Conservation (phyloP, 441 rosid genomes). For the Brassica hybrid region DNA sequence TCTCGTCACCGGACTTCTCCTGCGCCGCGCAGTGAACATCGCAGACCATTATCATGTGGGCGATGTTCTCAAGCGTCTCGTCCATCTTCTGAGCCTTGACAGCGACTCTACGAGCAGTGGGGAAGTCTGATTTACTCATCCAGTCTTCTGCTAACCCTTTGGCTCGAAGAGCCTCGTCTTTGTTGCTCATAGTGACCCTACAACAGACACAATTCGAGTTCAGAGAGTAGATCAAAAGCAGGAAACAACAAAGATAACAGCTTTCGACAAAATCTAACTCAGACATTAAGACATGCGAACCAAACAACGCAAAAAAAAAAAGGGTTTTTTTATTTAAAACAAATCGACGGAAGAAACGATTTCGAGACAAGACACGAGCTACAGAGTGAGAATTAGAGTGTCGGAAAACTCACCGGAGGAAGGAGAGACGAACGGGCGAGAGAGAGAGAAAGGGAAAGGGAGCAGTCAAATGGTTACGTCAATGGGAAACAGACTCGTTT, state of each 20-base stretch:
- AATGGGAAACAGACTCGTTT: conserved; percentile 27
- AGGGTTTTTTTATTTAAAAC: background rate
- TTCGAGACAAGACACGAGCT: background rate
- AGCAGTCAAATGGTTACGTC: conserved; percentile 32
- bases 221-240: background rate
- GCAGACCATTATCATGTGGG: conserved; percentile 79
- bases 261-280: conserved; percentile 3
- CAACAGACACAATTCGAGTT: background rate
- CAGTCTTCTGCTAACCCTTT: conserved; percentile 65
- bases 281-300: conserved; percentile 3
- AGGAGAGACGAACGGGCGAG: background rate
- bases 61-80: conserved; percentile 61
- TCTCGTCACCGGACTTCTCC: conserved; percentile 68
- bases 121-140: conserved; percentile 67
- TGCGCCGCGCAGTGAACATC: conserved; percentile 81
- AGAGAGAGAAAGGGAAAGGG: background rate
- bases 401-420: conserved; percentile 33
- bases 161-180: conserved; percentile 90
- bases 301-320: no score
- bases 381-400: conserved; percentile 2
- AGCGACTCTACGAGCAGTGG: conserved; percentile 69
- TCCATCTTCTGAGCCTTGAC: conserved; percentile 73
- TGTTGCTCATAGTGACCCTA: conserved; percentile 67
- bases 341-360: background rate
- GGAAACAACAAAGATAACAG: background rate